These are phyloP conservation scores for Blastobotrys ciferrii DNA, from an alignment of 1,139 yeast genomes.

Conservation along the genomic window DNA sequence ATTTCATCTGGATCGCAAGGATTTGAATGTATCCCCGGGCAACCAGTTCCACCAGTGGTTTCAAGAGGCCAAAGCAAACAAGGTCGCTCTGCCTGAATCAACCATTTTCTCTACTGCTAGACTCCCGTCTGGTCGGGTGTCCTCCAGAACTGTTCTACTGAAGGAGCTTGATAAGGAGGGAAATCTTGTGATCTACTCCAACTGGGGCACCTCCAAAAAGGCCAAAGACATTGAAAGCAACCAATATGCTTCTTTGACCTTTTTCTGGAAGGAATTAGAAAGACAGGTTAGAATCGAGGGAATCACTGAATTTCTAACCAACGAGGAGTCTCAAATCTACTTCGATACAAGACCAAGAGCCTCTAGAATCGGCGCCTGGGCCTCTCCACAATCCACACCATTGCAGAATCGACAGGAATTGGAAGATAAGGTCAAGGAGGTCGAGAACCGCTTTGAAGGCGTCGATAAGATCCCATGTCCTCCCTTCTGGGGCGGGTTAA, in stretches of 20 bases:
- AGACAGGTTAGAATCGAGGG: constrained; percentile 96
- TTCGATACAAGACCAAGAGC: constrained; percentile 88
- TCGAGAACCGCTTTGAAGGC: constrained; percentile 58
- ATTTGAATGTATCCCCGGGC: constrained; percentile 62
- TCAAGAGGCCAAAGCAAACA: constrained; percentile 61
- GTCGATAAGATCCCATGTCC: constrained; percentile 76
- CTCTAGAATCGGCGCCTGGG: constrained; percentile 95
- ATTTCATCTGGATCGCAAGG: constrained; percentile 53
- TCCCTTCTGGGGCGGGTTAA: constrained; percentile 91
- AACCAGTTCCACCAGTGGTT: constrained; percentile 84
- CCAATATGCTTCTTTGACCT: constrained; percentile 78
- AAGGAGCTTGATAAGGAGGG: constrained; percentile 87
- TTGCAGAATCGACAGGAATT: constrained; percentile 60
- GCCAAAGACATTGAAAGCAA: constrained; percentile 66
- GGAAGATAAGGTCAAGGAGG: constrained; percentile 47
- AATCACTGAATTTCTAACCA: constrained; percentile 63
- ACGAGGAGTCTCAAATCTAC: constrained; percentile 74
- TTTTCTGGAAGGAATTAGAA: constrained; percentile 88
- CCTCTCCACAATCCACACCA: constrained; percentile 78
- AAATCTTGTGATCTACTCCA: constrained; percentile 77
- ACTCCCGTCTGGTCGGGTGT: constrained; percentile 83
- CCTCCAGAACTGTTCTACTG: constrained; percentile 77
- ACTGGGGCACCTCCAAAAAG: constrained; percentile 87
- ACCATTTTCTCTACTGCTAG: constrained; percentile 80
- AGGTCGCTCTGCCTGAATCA: constrained; percentile 71